Evolutionary conservation across 441 rosid species (phyloP).

Genomic region (Omphalea diandra): DNA sequence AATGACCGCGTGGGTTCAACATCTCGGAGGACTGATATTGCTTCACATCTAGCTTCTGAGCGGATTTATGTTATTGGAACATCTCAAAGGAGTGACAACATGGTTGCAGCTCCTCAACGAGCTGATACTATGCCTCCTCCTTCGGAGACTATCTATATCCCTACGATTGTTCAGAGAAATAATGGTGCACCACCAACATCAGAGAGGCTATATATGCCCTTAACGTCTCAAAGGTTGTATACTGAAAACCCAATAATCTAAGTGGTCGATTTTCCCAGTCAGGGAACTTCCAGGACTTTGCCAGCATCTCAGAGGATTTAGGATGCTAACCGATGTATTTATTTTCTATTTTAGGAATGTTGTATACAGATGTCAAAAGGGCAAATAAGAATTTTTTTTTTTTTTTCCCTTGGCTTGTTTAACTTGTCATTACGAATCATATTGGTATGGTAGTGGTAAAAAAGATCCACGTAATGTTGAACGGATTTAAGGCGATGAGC

Average conservation of each 20-base stretch:
- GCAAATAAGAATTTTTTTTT: background rate
- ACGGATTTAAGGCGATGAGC: too few relatives aligned
- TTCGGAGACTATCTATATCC: slow-evolving; percentile 33
- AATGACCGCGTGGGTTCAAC: slow-evolving; percentile 30
- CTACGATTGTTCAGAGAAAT: slow-evolving; percentile 34
- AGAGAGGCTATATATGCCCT: slow-evolving; percentile 37
- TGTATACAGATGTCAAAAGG: background rate
- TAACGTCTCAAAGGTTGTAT: slow-evolving; percentile 37
- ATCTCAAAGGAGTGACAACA: slow-evolving; percentile 20
- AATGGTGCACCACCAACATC: slow-evolving; percentile 23
- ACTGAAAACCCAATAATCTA: slow-evolving; percentile 32
- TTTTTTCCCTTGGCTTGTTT: too few relatives aligned
- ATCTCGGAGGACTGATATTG: slow-evolving; percentile 26
- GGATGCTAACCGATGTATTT: slow-evolving; percentile 6
- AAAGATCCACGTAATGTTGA: too few relatives aligned
- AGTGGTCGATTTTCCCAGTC: slow-evolving; percentile 39
- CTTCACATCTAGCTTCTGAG: slow-evolving; percentile 25
- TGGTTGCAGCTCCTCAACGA: slow-evolving; percentile 21
- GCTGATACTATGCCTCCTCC: slow-evolving; percentile 19
- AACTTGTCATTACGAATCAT: too few relatives aligned
- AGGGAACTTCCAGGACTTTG: slow-evolving; percentile 32
- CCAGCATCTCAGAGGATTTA: slow-evolving; percentile 36
- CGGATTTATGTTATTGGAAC: slow-evolving; percentile 29
- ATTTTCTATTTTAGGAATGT: background rate
- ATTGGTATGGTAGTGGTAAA: too few relatives aligned